These are phyloP conservation scores for Rhodotorula graminis DNA, from an alignment of 768 basidiomycete species.

Conservation along the genomic window DNA sequence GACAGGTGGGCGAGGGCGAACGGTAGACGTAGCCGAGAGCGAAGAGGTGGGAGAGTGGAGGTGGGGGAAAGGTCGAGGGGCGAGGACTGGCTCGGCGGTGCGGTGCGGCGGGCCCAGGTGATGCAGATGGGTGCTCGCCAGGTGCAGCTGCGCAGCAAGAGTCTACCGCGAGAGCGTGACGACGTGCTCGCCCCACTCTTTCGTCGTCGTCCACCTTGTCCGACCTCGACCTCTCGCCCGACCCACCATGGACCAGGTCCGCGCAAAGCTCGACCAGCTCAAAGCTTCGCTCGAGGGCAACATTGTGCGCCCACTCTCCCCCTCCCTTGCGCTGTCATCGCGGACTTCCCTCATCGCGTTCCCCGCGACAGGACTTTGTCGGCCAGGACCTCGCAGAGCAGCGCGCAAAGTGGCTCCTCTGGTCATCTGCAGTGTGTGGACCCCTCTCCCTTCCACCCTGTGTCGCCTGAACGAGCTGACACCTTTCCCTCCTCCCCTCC, in stretches of 20 bases:
- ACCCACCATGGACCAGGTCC: background rate
- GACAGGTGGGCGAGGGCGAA: too few relatives aligned
- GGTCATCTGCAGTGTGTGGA: slow-evolving; percentile 16
- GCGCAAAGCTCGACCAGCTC: background rate
- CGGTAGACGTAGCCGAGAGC: too few relatives aligned
- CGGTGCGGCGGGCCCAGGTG: too few relatives aligned
- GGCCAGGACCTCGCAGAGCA: slow-evolving; percentile 31
- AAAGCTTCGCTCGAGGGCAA: slow-evolving; percentile 13
- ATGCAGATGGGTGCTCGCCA: too few relatives aligned
- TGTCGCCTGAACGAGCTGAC: background rate
- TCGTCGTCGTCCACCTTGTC: background rate
- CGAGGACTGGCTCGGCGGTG: too few relatives aligned
- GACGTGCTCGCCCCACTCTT: background rate
- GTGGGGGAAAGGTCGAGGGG: too few relatives aligned
- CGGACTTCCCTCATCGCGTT: background rate
- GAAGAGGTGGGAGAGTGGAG: too few relatives aligned
- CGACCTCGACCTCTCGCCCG: too few relatives aligned
- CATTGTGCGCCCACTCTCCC: background rate
- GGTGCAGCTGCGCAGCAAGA: too few relatives aligned
- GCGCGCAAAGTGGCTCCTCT: slow-evolving; percentile 1
- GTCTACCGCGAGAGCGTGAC: too few relatives aligned
- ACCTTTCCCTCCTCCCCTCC: background rate
- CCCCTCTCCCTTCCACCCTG: background rate
- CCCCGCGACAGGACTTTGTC: slow-evolving; percentile 14
- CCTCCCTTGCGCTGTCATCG: background rate